Evolutionary conservation across 2,329 filamentous ascomycete species (phyloP).

Genomic region (Eutypa lata): DNA sequence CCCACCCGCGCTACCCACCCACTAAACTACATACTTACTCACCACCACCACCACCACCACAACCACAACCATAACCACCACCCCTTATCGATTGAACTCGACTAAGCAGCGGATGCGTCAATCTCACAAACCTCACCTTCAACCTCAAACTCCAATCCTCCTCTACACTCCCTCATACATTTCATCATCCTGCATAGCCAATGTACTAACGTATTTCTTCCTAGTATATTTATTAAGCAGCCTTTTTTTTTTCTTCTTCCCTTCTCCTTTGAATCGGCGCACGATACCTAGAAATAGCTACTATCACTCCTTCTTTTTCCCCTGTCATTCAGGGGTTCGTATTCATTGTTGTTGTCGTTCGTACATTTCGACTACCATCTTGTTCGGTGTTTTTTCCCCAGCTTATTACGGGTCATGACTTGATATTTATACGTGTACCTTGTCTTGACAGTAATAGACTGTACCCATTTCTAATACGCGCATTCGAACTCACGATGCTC

Average conservation of each 20-base stretch:
- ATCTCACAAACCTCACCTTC: not conserved
- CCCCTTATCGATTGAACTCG: not conserved
- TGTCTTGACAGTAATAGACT: conserved; percentile 11
- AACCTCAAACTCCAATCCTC: not conserved
- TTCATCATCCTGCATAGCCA: not conserved
- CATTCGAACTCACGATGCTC: conserved; percentile 46
- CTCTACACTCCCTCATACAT: not conserved
- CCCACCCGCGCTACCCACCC: not conserved
- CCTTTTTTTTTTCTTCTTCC: not conserved
- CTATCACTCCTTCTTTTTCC: not conserved
- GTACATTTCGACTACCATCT: conserved; percentile 9
- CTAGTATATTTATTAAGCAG: not conserved
- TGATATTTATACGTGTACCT: conserved; percentile 23
- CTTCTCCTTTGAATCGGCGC: not conserved
- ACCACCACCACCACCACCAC: not conserved
- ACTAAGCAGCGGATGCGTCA: no score
- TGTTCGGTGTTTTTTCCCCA: conserved; percentile 6
- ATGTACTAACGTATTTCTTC: not conserved
- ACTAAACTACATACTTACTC: not conserved
- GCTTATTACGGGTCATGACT: conserved; percentile 23
- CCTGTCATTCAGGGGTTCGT: not conserved
- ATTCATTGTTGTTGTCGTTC: conserved; percentile 1
- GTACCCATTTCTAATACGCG: conserved; percentile 2
- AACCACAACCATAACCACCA: not conserved
- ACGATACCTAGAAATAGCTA: not conserved